Percentiles rank a stretch among this genome's conserved stretches.
Conservation (phyloP, 2,329 filamentous ascomycete species). For the Aspergillus caelatus region DNA sequence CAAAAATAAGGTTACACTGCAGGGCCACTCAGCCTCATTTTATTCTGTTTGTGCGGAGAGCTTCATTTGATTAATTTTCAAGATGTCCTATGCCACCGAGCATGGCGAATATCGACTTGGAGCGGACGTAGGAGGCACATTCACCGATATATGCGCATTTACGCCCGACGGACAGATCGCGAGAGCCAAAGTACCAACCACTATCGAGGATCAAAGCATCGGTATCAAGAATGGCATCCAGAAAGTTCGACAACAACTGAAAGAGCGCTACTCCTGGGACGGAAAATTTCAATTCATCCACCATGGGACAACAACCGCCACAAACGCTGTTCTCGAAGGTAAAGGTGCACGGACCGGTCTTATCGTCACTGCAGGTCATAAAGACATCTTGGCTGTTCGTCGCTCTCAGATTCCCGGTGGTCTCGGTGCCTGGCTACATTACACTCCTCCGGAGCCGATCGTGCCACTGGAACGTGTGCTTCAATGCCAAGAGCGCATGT, state of each 20-base stretch:
- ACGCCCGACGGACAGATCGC: slow-evolving; percentile 48
- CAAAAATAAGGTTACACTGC: not conserved
- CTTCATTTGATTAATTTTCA: not conserved
- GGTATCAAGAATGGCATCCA: slow-evolving; percentile 51
- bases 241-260: slow-evolving; percentile 45
- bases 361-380: slow-evolving; percentile 53
- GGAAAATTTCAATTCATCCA: slow-evolving; percentile 54
- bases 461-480: slow-evolving; percentile 54
- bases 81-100: not conserved
- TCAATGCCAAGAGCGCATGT: slow-evolving; percentile 49
- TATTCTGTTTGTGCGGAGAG: not conserved
- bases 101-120: slow-evolving; percentile 22
- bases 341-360: slow-evolving; percentile 53
- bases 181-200: slow-evolving; percentile 51
- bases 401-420: slow-evolving; percentile 56
- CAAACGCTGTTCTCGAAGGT: slow-evolving; percentile 54
- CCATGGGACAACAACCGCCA: slow-evolving; percentile 54
- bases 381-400: slow-evolving; percentile 51
- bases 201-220: slow-evolving; percentile 50
- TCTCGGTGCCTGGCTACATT: slow-evolving; percentile 55
- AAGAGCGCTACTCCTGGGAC: slow-evolving; percentile 43
- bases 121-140: slow-evolving; percentile 44
- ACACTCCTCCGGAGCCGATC: slow-evolving; percentile 50
- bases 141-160: slow-evolving; percentile 54
- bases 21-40: not conserved